These are phyloP conservation scores for Epichloe typhina DNA, from an alignment of 2,329 filamentous ascomycete species.

Conservation along the genomic window DNA sequence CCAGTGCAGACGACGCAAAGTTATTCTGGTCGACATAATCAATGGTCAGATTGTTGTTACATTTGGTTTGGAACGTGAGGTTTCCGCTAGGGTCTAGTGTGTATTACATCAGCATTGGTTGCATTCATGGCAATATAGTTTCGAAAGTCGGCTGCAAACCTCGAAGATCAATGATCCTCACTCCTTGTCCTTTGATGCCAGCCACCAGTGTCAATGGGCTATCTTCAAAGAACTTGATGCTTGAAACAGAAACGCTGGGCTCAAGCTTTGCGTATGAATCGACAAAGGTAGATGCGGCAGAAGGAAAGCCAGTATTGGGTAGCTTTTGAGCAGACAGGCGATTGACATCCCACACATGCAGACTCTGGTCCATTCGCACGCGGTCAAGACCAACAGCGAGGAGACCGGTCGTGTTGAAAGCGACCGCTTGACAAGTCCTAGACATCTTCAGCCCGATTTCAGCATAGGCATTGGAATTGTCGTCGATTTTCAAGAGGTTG, in stretches of 20 bases:
- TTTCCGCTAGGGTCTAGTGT: constrained; percentile 36
- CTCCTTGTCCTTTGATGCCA: constrained; percentile 61
- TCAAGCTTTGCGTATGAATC: constrained; percentile 48
- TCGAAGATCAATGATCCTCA: constrained; percentile 67
- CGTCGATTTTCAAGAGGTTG: constrained; percentile 59
- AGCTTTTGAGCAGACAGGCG: constrained; percentile 39
- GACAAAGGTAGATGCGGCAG: constrained; percentile 34
- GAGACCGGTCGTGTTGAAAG: constrained; percentile 59
- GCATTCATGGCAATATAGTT: background rate
- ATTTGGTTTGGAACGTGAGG: constrained; percentile 50
- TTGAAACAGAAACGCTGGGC: constrained; percentile 62
- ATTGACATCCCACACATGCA: constrained; percentile 73
- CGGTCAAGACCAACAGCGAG: constrained; percentile 70
- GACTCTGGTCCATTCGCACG: constrained; percentile 67
- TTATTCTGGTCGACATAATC: constrained; percentile 73
- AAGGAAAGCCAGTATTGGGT: constrained; percentile 35
- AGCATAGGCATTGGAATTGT: constrained; percentile 50
- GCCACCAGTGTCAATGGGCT: constrained; percentile 63
- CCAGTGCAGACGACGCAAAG: constrained; percentile 67
- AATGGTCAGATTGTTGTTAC: constrained; percentile 61
- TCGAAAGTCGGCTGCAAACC: constrained; percentile 30
- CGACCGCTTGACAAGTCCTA: constrained; percentile 67
- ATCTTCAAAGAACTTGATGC: constrained; percentile 69
- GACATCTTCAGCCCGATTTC: constrained; percentile 62
- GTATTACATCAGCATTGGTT: background rate